These are phyloP conservation scores for Penicillium diatomitis DNA, from an alignment of 495 filamentous ascomycete species.

Conservation along the genomic window DNA sequence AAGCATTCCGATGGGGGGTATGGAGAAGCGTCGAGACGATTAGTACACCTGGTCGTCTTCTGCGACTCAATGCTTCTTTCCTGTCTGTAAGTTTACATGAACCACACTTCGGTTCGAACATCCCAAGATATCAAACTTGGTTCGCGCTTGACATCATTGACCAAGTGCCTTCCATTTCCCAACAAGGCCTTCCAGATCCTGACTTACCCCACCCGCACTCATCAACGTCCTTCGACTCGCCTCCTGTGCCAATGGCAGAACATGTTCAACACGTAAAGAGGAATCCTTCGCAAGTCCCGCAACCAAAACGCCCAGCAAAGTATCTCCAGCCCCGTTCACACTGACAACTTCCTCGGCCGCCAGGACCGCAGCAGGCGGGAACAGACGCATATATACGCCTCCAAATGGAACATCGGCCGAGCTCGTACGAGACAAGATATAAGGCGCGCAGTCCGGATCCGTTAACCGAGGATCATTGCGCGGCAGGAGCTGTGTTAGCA, in stretches of 20 bases:
- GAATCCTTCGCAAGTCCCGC: conserved; percentile 47
- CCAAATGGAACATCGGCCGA: conserved; percentile 48
- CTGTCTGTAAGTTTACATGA: too few species aligned
- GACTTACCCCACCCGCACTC: conserved; percentile 61
- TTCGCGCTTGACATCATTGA: too few species aligned
- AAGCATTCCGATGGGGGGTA: too few species aligned
- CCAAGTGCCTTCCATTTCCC: conserved; percentile 8
- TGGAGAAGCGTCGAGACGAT: too few species aligned
- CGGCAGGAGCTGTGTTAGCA: conserved; percentile 61
- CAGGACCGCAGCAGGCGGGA: conserved; percentile 58
- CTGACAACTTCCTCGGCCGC: conserved; percentile 56
- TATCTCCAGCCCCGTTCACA: conserved; percentile 93
- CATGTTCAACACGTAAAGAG: conserved; percentile 24
- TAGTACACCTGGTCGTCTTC: too few species aligned
- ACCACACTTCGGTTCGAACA: too few species aligned
- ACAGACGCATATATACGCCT: conserved; percentile 78
- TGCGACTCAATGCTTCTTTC: too few species aligned
- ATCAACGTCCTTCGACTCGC: conserved; percentile 69
- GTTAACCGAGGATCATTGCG: conserved; percentile 55
- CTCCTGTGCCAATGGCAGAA: conserved; percentile 50
- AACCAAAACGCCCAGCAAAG: conserved; percentile 73
- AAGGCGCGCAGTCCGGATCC: conserved; percentile 49
- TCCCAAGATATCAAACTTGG: too few species aligned
- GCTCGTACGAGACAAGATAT: conserved; percentile 53
- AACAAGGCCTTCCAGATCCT: conserved; percentile 9